These are phyloP conservation scores for Russula ochroleuca DNA, from an alignment of 768 basidiomycete genomes.

Conservation along the genomic window DNA sequence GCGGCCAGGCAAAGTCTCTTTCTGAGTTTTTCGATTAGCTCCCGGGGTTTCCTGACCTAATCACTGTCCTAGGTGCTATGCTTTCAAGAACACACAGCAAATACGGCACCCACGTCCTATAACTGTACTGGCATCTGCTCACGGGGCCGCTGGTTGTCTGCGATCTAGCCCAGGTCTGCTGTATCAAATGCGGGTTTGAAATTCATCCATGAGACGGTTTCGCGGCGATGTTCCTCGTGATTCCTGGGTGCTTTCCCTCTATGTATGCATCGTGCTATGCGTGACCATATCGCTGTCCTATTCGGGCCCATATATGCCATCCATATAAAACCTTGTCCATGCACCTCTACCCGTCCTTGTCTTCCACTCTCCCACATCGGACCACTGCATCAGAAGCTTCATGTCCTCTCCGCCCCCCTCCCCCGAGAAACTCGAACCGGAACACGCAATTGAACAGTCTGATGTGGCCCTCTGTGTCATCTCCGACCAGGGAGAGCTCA, in stretches of 20 bases:
- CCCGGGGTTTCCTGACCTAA: background rate
- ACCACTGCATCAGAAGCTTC: background rate
- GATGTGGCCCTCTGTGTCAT: slow-evolving; percentile 12
- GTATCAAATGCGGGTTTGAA: background rate
- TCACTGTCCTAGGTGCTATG: background rate
- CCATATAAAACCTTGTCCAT: slow-evolving; percentile 1
- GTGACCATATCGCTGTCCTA: background rate
- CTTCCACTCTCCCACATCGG: background rate
- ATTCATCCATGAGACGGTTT: background rate
- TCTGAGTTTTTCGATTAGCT: background rate
- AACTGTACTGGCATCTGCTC: background rate
- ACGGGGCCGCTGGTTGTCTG: background rate
- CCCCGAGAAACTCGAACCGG: slow-evolving; percentile 6
- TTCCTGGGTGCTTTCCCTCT: background rate
- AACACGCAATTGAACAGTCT: slow-evolving; percentile 13
- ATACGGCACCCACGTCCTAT: background rate
- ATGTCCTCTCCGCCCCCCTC: slow-evolving; percentile 1
- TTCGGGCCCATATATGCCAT: slow-evolving; percentile 4
- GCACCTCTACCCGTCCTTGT: background rate
- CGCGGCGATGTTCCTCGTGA: slow-evolving; percentile 7
- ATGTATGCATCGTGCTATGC: background rate
- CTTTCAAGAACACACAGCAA: background rate
- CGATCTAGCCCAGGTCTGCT: background rate
- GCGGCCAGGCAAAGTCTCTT: too few species aligned
- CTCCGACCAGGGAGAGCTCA: slow-evolving; percentile 16